Evolutionary conservation across 148 eudicot species (phyloP).

Genomic region (Mesembryanthemum crystallinum): DNA sequence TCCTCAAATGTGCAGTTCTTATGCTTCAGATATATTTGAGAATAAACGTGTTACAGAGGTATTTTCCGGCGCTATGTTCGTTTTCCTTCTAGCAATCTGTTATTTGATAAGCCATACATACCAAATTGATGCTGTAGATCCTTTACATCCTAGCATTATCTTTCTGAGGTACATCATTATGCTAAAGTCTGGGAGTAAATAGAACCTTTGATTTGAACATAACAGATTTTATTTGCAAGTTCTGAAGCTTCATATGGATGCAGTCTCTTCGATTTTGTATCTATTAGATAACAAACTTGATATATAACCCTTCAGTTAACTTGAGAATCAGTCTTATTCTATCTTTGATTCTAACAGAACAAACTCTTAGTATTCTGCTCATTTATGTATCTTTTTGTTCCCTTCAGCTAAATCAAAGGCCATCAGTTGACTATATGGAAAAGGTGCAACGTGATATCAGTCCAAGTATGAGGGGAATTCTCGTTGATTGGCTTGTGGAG

Average conservation of each 20-base stretch:
- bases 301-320: background rate
- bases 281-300: background rate
- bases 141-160: background rate
- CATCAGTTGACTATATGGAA: slow-evolving; percentile 63
- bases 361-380: background rate
- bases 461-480: slow-evolving; percentile 70
- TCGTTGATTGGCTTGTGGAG: slow-evolving; percentile 97
- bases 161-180: background rate
- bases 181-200: background rate
- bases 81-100: background rate
- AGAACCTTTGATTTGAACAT: background rate
- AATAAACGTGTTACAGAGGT: slow-evolving; percentile 65
- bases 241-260: background rate
- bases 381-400: slow-evolving; percentile 17
- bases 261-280: background rate
- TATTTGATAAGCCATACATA: background rate
- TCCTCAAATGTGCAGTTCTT: slow-evolving; percentile 74
- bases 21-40: slow-evolving; percentile 66
- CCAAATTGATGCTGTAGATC: slow-evolving; percentile 1
- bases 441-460: slow-evolving; percentile 66
- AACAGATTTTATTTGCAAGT: background rate
- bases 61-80: slow-evolving; percentile 6
- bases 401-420: slow-evolving; percentile 65
- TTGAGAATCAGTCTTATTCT: background rate
- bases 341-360: too few species aligned